These are phyloP conservation scores for Malassezia caprae DNA, from an alignment of 1,284 basidiomycete species.

Conservation along the genomic window DNA sequence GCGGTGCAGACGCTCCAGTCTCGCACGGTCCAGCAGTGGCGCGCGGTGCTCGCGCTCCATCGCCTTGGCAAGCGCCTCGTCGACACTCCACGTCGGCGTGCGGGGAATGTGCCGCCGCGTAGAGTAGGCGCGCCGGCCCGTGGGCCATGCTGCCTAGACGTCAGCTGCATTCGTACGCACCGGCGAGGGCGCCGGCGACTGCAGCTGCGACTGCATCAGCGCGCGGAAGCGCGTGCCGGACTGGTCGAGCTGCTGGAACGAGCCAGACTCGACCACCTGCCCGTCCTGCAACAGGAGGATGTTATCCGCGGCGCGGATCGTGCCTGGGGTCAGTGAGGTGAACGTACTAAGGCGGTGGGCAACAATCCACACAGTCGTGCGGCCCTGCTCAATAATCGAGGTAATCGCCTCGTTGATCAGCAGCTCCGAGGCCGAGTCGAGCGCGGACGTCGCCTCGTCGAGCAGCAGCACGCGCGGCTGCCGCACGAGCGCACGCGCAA, in stretches of 20 bases:
- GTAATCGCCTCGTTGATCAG: slow-evolving; percentile 51
- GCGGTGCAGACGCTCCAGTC: slow-evolving; percentile 16
- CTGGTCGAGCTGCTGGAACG: slow-evolving; percentile 50
- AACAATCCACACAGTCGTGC: slow-evolving; percentile 53
- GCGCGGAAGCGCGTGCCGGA: slow-evolving; percentile 34
- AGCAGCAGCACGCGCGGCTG: slow-evolving; percentile 50
- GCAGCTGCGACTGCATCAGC: slow-evolving; percentile 43
- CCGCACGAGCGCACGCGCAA: slow-evolving; percentile 52
- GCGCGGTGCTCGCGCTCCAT: neutral
- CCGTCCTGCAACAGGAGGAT: slow-evolving; percentile 52
- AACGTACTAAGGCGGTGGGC: slow-evolving; percentile 51
- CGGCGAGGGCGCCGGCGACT: slow-evolving; percentile 9
- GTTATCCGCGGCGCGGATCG: slow-evolving; percentile 51
- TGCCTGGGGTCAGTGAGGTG: slow-evolving; percentile 10
- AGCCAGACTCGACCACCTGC: slow-evolving; percentile 51
- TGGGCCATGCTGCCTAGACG: neutral
- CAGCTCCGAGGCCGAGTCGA: slow-evolving; percentile 50
- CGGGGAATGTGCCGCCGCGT: slow-evolving; percentile 6
- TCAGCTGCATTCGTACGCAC: neutral
- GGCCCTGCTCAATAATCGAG: slow-evolving; percentile 50
- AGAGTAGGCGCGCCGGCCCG: neutral
- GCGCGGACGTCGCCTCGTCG: slow-evolving; percentile 48
- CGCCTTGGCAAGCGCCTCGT: slow-evolving; percentile 3
- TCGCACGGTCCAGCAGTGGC: slow-evolving; percentile 8
- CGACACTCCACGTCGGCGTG: slow-evolving; percentile 18